Evolutionary conservation across 192 early-diverging fungal genomes (phyloP), one percentile per base, ranked within the genome.

Genomic region (Coemansia umbellata): DNA sequence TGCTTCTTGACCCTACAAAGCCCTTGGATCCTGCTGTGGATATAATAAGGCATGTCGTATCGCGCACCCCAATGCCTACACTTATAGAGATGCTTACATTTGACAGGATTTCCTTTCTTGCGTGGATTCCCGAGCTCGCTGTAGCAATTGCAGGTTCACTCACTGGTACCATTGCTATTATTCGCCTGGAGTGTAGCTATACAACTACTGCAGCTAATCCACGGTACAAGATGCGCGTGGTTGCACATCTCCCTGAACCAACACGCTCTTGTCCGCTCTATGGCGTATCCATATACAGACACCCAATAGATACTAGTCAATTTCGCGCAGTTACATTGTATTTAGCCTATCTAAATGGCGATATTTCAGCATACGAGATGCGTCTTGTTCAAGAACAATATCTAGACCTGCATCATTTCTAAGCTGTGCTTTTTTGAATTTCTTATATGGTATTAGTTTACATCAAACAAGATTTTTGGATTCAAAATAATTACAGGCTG

Each of bases 61-160:
- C 44, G 21, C 50, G 70, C 21, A 36, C 50, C 8, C 23, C 28
- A 1, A 37, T 36, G 45, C 63, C 63, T 13, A 22, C 47, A 7
- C 39, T 45, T 3, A 13, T 18, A 14, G 63, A 62, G 17, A 31
- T 47, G 18, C 15, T 42, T 31, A 2, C 50, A 18, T 74, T 74
- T 50, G 71, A 74, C 60, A 45, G 71, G 11, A 41, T 74, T n/a
- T 31, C 71, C 1, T 66, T 74, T 41, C 56, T 74, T 15, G 71
- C 66, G 17, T 74, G 71, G 71, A 44, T 67, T 23, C 71, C 71
- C 11, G 64, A 74, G 11, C 52, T 74, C 17, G 50, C 37, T 23
- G 37, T 74, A 43, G 71, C 31, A 6, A 22, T 67, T 11, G 58
- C 36, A 7, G 71, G 64, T 8, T 58, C 64, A 30, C 44, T 58